Base-by-base conservation (phyloP, 2,329 filamentous ascomycete species). In the Aspergillus udagawae region DNA sequence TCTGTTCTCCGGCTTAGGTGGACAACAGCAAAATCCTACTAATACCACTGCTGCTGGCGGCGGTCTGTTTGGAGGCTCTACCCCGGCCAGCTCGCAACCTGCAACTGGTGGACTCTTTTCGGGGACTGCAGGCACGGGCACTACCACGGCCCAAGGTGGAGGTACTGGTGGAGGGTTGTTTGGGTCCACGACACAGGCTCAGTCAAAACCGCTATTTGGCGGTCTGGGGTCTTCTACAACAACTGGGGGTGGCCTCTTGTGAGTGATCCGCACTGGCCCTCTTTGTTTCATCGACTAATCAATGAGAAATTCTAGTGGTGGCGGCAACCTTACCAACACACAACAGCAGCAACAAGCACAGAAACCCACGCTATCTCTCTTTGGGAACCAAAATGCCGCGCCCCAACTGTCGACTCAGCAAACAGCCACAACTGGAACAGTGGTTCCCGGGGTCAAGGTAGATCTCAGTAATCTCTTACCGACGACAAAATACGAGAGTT, bases 401-500 rank as follows among this genome's bases (percentile, higher is more conserved):
- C 58, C 67, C 27, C 70, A 70, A 52, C 70, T 66, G 56, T 65
- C 68, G 23, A 64, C 71, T 23, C 71, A 71, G 59, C 70, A 71
- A 59, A 73, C 66, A 62, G 67, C 71, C 8, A 61, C 68, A 27
- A 60, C 63, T 8, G 64, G 63, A 3, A 72, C 69, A 2, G 72
- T 77, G 14, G 81, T 87, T 17, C 86, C 88, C 0, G 90, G 89
- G 20, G 88, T 91, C 20, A 87, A 89, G 67, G 89, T 96, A 66
- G 90, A 94, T 73, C 76, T 90, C 53, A 84, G 84, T 65, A 90
- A 90, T 69, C 80, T 97, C 59, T 86, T 91, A 53, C 88, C 89
- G 17, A 96, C 92, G 0, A 96, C 92, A 3, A 90, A 94, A 60
- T 97, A 94, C 79, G 91, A 92, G 70, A 93, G 96, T 73, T 86